These are phyloP conservation scores for Fusarium nanum DNA, from an alignment of 2,329 filamentous ascomycete genomes.

Conservation along the genomic window DNA sequence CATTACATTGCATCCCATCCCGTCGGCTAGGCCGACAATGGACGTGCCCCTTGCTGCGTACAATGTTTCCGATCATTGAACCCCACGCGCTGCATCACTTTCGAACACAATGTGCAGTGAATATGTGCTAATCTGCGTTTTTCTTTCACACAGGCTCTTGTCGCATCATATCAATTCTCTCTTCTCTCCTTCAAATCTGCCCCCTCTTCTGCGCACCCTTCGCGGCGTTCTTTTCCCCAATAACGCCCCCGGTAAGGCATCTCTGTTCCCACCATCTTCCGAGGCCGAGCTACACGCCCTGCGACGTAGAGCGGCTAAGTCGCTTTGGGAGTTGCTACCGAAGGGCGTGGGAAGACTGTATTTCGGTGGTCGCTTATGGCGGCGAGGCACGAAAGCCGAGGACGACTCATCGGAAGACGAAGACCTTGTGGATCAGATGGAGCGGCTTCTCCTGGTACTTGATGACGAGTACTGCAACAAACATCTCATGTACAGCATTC, in stretches of 20 bases:
- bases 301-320: constrained; percentile 73
- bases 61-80: constrained; percentile 33
- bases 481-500: constrained; percentile 83
- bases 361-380: constrained; percentile 57
- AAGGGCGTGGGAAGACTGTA: constrained; percentile 61
- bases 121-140: constrained; percentile 40
- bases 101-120: constrained; percentile 28
- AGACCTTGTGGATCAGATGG: constrained; percentile 68
- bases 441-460: constrained; percentile 77
- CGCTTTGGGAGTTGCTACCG: constrained; percentile 63
- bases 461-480: constrained; percentile 91
- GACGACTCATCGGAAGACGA: constrained; percentile 47
- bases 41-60: constrained; percentile 31
- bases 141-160: constrained; percentile 61
- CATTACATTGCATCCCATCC: constrained; percentile 26
- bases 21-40: constrained; percentile 25
- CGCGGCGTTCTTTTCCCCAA: constrained; percentile 88
- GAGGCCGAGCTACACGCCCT: constrained; percentile 71
- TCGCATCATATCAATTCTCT: constrained; percentile 68
- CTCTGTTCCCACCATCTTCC: constrained; percentile 69
- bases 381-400: constrained; percentile 38
- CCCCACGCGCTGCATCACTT: constrained; percentile 32
- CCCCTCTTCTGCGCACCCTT: constrained; percentile 74
- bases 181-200: constrained; percentile 72
- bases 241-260: constrained; percentile 76